phyloP scores from a whole-genome alignment of 2,329 filamentous ascomycete species.

The Zymoseptoria tritici region DNA sequence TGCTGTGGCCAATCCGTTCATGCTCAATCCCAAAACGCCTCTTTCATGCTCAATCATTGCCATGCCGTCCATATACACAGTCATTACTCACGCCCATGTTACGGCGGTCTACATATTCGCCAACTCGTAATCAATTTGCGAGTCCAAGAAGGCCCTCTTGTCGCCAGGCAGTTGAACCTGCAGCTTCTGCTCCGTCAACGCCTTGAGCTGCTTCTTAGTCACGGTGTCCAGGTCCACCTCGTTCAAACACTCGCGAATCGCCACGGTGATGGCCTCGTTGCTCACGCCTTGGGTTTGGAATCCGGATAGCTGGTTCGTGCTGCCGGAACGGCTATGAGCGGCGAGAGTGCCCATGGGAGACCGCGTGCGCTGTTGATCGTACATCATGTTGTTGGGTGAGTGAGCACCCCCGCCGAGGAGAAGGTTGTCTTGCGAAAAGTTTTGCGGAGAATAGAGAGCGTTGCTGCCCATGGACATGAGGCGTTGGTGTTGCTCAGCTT shows the following conservation, averaged over 20 bases:
- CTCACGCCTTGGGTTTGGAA: constrained; percentile 63
- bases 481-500: constrained; percentile 38
- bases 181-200: constrained; percentile 83
- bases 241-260: constrained; percentile 70
- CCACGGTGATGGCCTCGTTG: constrained; percentile 72
- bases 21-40: neutral
- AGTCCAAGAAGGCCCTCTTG: constrained; percentile 80
- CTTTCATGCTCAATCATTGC: neutral
- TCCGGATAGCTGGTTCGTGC: constrained; percentile 39
- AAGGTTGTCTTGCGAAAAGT: constrained; percentile 28
- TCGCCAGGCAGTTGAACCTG: constrained; percentile 85
- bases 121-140: constrained; percentile 86
- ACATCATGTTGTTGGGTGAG: constrained; percentile 21
- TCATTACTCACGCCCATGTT: neutral
- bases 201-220: constrained; percentile 87
- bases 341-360: constrained; percentile 18
- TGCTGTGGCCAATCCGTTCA: neutral
- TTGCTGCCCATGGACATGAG: constrained; percentile 52
- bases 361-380: constrained; percentile 17
- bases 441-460: constrained; percentile 34
- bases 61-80: neutral
- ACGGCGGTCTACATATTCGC: constrained; percentile 66
- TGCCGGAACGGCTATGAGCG: constrained; percentile 21
- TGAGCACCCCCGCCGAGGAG: constrained; percentile 23
- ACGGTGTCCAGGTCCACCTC: constrained; percentile 95